Conservation (phyloP, 2,329 filamentous ascomycete genomes). For the Penicillium hordei region DNA sequence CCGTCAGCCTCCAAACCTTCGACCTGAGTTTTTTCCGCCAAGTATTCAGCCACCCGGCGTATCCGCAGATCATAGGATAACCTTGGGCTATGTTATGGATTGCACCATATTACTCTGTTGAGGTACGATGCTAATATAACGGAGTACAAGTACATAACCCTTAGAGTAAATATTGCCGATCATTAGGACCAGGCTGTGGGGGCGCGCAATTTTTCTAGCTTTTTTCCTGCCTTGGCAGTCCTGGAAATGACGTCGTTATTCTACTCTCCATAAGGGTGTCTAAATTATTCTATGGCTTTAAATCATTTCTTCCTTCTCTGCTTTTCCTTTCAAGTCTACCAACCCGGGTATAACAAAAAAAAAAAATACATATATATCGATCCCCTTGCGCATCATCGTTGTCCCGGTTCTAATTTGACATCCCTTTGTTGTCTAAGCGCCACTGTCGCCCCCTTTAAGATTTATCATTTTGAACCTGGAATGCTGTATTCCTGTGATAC, state of each 20-base stretch:
- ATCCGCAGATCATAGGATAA: not conserved
- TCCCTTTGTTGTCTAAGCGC: constrained; percentile 4
- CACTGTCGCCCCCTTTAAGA: not conserved
- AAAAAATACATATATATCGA: too few species aligned
- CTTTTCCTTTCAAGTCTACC: not conserved
- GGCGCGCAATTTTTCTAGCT: not conserved
- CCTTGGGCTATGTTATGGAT: too few species aligned
- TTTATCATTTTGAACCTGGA: not conserved
- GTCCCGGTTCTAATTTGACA: not conserved
- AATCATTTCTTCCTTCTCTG: not conserved
- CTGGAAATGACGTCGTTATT: constrained; percentile 1
- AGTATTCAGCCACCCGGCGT: constrained; percentile 6
- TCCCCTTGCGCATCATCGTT: constrained; percentile 2
- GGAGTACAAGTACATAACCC: not conserved
- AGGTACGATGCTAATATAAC: not conserved
- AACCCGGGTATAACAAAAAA: not conserved
- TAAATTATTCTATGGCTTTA: not conserved
- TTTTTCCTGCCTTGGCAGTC: constrained; percentile 6
- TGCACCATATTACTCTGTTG: not conserved
- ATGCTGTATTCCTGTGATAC: not conserved
- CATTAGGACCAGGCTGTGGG: not conserved
- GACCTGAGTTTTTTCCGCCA: not conserved
- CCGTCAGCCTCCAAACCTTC: not conserved
- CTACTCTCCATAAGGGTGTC: not conserved
- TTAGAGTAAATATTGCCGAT: not conserved